Evolutionary conservation across 108 stramenopile genomes (phyloP), one percentile per base, ranked within the genome.

Genomic region (Craspedostauros australis): DNA sequence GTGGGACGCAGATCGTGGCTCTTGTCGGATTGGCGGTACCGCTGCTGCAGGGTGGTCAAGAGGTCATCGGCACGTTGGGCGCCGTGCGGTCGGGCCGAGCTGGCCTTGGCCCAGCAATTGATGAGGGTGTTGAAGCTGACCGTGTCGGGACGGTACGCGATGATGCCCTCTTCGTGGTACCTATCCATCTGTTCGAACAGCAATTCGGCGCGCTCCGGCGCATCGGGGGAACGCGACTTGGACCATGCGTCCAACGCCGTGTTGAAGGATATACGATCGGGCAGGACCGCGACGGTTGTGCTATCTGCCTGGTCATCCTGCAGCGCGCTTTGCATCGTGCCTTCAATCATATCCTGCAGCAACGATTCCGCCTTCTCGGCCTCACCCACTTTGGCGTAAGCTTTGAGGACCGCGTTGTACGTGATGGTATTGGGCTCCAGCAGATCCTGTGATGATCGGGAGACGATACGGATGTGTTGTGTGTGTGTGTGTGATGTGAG

Each of bases 31-130:
- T n/a, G n/a, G n/a, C n/a, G n/a, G n/a, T n/a, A n/a, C n/a, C n/a
- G n/a, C n/a, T 67, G 56, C 39, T n/a, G 41, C 59, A 19, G 42
- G 34, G 21, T 54, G n/a, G n/a, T n/a, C n/a, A n/a, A n/a, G n/a
- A n/a, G n/a, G n/a, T n/a, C n/a, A n/a, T n/a, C n/a, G n/a, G n/a
- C n/a, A n/a, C n/a, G n/a, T n/a, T n/a, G n/a, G n/a, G n/a, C n/a
- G n/a, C 37, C 62, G 72, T 12, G 69, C 66, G 54, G 71, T 68
- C 45, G n/a, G n/a, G n/a, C n/a, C 12, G 23, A 12, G 9, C 47
- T 54, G 12, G 74, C 69, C 51, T 79, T 82, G 39, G 80, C n/a
- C n/a, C n/a, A 86, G 27, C 76, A 75, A 23, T 63, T 33, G 45
- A 68, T 68, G 15, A 68, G 40, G 6, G 60, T 54, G 47, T 54